Conservation (phyloP, 352 stramenopile genomes). For the Ophiocytium majus region DNA sequence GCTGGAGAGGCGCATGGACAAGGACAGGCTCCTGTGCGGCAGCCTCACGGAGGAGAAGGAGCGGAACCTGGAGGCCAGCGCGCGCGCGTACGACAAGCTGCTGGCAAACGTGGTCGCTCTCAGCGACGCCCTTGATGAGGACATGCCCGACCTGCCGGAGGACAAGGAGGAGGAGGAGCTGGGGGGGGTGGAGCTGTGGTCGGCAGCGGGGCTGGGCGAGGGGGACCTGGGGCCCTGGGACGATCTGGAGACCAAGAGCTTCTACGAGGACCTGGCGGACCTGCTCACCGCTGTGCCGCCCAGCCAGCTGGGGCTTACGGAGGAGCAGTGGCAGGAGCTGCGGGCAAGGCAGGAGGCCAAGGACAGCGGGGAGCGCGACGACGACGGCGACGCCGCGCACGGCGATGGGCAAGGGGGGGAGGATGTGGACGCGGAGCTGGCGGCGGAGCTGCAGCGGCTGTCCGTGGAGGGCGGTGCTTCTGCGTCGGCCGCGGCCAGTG, state of each 20-base stretch:
- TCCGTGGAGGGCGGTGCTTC: background rate
- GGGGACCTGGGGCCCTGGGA: conserved; percentile 77
- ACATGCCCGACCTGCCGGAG: conserved; percentile 62
- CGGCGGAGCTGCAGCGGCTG: conserved; percentile 28
- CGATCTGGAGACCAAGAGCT: conserved; percentile 88
- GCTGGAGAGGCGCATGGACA: conserved; percentile 85
- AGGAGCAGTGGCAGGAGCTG: conserved; percentile 76
- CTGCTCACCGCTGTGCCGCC: conserved; percentile 87
- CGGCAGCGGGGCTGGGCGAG: conserved; percentile 30
- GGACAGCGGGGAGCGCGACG: conserved; percentile 62
- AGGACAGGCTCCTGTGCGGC: conserved; percentile 71
- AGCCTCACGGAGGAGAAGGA: conserved; percentile 70
- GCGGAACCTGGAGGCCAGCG: conserved; percentile 67
- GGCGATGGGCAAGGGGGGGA: conserved; percentile 57
- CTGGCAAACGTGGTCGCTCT: conserved; percentile 64
- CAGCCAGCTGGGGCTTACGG: conserved; percentile 79
- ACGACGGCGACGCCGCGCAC: conserved; percentile 50
- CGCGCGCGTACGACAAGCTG: conserved; percentile 67
- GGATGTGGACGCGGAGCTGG: conserved; percentile 19
- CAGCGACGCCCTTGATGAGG: conserved; percentile 39
- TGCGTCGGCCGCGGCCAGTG: background rate
- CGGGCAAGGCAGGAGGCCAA: conserved; percentile 58
- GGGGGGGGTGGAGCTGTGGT: conserved; percentile 16
- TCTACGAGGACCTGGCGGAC: conserved; percentile 95
- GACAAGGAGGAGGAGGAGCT: conserved; percentile 63